These are phyloP conservation scores for Stephania cephalantha DNA, from an alignment of 164 flowering plant species.

Conservation along the genomic window DNA sequence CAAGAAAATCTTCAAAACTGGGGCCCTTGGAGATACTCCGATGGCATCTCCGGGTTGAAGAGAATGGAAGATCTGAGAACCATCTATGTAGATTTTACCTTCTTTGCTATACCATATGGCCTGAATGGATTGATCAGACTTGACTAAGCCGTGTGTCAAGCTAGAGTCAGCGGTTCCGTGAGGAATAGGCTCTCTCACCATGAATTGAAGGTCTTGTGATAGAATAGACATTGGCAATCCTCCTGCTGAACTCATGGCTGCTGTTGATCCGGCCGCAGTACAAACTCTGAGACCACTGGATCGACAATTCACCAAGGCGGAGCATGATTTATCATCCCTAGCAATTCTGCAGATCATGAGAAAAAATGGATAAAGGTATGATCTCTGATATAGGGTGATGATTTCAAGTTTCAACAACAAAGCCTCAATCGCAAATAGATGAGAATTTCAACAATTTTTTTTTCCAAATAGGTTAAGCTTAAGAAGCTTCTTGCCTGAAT, in stretches of 20 bases:
- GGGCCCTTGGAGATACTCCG: slow-evolving; percentile 63
- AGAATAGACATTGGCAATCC: slow-evolving; percentile 68
- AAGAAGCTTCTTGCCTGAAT: slow-evolving; percentile 44
- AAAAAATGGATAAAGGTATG: background rate
- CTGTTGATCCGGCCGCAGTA: slow-evolving; percentile 93
- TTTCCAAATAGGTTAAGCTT: background rate
- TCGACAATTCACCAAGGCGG: slow-evolving; percentile 46
- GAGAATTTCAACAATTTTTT: background rate
- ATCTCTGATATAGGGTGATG: background rate
- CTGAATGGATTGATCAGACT: slow-evolving; percentile 56
- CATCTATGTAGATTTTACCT: slow-evolving; percentile 74
- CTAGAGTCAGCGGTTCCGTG: slow-evolving; percentile 30
- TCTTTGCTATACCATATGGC: slow-evolving; percentile 54
- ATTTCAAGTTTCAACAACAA: background rate
- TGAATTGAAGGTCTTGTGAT: slow-evolving; percentile 73
- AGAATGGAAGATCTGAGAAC: slow-evolving; percentile 47
- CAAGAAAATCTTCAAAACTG: slow-evolving; percentile 62
- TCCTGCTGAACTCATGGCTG: slow-evolving; percentile 94
- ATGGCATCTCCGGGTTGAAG: slow-evolving; percentile 55
- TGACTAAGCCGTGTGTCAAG: slow-evolving; percentile 60
- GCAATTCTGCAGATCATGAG: slow-evolving; percentile 37
- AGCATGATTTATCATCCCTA: slow-evolving; percentile 27
- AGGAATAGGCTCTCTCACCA: slow-evolving; percentile 87
- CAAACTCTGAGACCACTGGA: slow-evolving; percentile 91
- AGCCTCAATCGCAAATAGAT: background rate